Conservation (phyloP, 2,329 filamentous ascomycete genomes). For the Anthostomella pinea region DNA sequence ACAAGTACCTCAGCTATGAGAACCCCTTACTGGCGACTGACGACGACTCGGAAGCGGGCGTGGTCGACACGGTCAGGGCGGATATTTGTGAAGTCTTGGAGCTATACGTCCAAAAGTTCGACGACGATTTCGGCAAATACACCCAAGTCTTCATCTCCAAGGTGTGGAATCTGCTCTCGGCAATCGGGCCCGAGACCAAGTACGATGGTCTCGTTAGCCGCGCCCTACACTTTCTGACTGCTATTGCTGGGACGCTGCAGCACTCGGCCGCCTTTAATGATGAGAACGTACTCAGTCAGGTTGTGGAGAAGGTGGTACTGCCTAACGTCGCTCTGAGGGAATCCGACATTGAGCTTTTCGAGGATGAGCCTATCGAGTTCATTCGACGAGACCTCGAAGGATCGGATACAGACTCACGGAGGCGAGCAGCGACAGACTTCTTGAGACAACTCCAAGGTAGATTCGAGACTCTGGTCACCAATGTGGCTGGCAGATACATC, state of each 20-base stretch:
- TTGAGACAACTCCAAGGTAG: slow-evolving; percentile 83
- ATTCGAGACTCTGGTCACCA: slow-evolving; percentile 81
- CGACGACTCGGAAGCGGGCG: slow-evolving; percentile 85
- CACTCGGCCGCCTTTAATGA: slow-evolving; percentile 87
- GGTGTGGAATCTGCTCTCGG: slow-evolving; percentile 88
- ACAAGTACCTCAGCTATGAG: slow-evolving; percentile 90
- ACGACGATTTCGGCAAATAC: slow-evolving; percentile 84
- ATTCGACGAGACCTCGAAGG: slow-evolving; percentile 93
- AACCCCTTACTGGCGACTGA: slow-evolving; percentile 80
- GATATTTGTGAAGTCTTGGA: slow-evolving; percentile 90
- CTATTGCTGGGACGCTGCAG: slow-evolving; percentile 72
- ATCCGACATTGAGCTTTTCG: slow-evolving; percentile 92
- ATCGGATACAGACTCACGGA: slow-evolving; percentile 89
- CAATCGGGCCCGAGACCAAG: slow-evolving; percentile 81
- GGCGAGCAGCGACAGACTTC: slow-evolving; percentile 93
- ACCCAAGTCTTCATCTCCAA: slow-evolving; percentile 82
- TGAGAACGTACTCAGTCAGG: slow-evolving; percentile 73
- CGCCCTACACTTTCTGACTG: slow-evolving; percentile 89
- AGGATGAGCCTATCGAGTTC: slow-evolving; percentile 98
- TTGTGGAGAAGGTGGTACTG: slow-evolving; percentile 93
- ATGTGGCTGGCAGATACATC: slow-evolving; percentile 84
- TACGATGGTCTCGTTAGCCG: slow-evolving; percentile 94
- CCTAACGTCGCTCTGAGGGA: slow-evolving; percentile 90
- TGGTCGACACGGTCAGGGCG: slow-evolving; percentile 82
- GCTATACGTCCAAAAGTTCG: slow-evolving; percentile 90